Evolutionary conservation across 805 yeast genomes (phyloP).

Genomic region (Kuraishia hungarica): DNA sequence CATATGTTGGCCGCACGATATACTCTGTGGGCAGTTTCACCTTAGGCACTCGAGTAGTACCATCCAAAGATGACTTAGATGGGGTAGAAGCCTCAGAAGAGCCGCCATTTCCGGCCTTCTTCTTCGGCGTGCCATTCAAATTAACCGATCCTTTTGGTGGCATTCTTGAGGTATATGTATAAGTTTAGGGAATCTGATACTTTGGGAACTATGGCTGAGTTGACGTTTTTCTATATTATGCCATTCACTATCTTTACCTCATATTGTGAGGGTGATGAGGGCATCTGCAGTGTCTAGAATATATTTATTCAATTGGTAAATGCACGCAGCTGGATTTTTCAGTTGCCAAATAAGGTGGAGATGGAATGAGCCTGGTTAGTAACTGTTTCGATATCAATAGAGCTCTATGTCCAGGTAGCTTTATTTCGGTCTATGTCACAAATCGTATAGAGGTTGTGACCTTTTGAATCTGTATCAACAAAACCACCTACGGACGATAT

Average conservation of each 20-base stretch:
- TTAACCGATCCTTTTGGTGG: neutral
- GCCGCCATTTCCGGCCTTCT: conserved; percentile 2
- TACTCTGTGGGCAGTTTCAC: conserved; percentile 15
- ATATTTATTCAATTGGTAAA: neutral
- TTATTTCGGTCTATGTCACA: too few species aligned
- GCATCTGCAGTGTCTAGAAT: neutral
- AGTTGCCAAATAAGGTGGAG: neutral
- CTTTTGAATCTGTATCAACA: neutral
- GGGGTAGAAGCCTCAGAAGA: conserved; percentile 9
- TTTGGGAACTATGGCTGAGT: too few species aligned
- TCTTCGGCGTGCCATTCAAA: conserved; percentile 14
- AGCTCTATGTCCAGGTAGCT: too few species aligned
- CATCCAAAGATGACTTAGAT: conserved; percentile 6
- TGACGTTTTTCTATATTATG: too few species aligned
- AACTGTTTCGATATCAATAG: neutral
- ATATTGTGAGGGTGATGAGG: neutral
- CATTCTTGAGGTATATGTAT: neutral
- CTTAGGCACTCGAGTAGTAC: conserved; percentile 11
- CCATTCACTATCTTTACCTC: too few species aligned
- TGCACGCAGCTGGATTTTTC: neutral
- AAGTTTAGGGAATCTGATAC: too few species aligned
- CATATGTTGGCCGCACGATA: conserved; percentile 17
- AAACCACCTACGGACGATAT: neutral
- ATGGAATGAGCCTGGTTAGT: neutral
- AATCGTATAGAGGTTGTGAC: too few species aligned